Base-by-base conservation (phyloP, 2,329 filamentous ascomycete genomes). In the Diaporthe vexans region DNA sequence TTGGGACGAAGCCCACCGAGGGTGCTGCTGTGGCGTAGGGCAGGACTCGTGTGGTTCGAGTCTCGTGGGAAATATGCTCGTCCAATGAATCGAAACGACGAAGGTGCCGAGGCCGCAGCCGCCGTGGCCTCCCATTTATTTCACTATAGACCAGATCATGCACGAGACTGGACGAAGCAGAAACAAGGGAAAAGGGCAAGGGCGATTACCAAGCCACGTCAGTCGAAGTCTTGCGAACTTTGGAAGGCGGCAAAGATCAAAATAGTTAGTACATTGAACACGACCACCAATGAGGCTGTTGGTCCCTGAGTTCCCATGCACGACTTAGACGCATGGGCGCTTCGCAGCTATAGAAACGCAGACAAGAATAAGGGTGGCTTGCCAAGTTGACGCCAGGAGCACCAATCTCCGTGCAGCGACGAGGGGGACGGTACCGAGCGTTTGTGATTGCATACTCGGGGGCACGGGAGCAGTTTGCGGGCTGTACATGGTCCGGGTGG, bases 321-420 rank as follows among this genome's bases (percentile, higher is more conserved):
- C 46, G 46, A 21, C 1, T 37, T n/a, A 19, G 29, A 52, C 29
- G 15, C 63, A 21, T 33, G 13, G 63, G 46, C 21, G 63, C 29
- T 26, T 51, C 13, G 46, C 46, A 52, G 21, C 33, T 4, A 35
- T 19, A 37, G 61, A 37, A 63, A 46, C 58, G 21, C 59, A 63
- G 40, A 52, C 46, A 52, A 26, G n/a, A 9, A 9, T 0, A 24
- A 40, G 63, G 21, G 48, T 68, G 48, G 48, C 48, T 29, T 68
- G 63, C 63, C 63, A 68, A 68, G 63, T 68, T 68, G 63, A 52
- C 29, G 48, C 63, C 63, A 68, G 63, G 63, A 54, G 63, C 48
- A 37, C 33, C 63, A 68, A 68, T 68, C 63, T 68, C 63, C 17
- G 63, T 68, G 33, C n/a, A 40, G 29, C 13, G 48, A 40, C 43